phyloP scores from a whole-genome alignment of 805 yeast species.

The Schizosaccharomyces cryophilus region DNA sequence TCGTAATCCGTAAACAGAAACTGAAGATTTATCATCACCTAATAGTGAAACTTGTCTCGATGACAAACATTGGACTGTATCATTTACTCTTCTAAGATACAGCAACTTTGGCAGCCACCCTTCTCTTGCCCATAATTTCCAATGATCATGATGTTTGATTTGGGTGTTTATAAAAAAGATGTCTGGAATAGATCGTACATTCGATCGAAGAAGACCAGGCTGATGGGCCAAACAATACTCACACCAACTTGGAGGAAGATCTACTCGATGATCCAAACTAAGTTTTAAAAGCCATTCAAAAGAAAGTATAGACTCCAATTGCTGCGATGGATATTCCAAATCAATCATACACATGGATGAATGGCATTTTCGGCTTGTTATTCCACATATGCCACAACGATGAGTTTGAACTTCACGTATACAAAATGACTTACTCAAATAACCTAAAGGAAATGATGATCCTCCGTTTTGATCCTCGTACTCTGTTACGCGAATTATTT shows the following conservation, averaged over 20 bases:
- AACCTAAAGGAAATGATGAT: not conserved
- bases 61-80: conserved; percentile 1
- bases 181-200: not conserved
- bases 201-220: not conserved
- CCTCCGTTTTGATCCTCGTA: not conserved
- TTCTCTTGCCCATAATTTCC: conserved; percentile 6
- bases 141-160: not conserved
- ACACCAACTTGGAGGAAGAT: not conserved
- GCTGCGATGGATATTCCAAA: not conserved
- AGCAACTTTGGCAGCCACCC: conserved; percentile 7
- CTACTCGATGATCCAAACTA: not conserved
- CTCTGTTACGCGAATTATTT: not conserved
- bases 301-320: not conserved
- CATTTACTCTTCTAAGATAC: conserved; percentile 1
- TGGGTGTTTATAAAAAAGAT: not conserved
- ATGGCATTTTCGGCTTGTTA: not conserved
- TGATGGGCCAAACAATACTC: not conserved
- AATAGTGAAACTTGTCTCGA: not conserved
- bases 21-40: not conserved
- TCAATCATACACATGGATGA: not conserved
- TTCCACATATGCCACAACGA: not conserved
- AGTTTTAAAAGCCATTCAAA: not conserved
- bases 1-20: not conserved
- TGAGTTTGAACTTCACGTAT: not conserved
- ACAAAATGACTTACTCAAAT: not conserved